These are phyloP conservation scores for Tricholoma furcatifolium DNA, from an alignment of 768 basidiomycete species.

Conservation along the genomic window DNA sequence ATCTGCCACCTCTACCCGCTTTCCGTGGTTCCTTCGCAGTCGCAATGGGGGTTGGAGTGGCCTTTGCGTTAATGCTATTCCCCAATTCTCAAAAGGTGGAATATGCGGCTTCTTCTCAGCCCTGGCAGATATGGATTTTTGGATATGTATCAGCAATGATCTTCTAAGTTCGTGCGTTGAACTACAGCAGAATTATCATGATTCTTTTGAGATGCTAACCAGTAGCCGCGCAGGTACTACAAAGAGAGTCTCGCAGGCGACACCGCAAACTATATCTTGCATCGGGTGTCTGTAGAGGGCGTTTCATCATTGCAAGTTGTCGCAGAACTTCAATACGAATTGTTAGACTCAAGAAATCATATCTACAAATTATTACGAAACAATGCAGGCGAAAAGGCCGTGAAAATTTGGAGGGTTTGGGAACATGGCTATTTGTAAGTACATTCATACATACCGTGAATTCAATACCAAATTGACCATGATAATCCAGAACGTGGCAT, in stretches of 20 bases:
- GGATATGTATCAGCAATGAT: constrained; percentile 13
- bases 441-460: not conserved
- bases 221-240: constrained; percentile 16
- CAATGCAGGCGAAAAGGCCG: not conserved
- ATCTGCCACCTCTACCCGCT: constrained; percentile 1
- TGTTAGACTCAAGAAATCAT: not conserved
- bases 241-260: constrained; percentile 21
- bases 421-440: constrained; percentile 14
- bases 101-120: constrained; percentile 12
- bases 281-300: constrained; percentile 9
- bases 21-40: constrained; percentile 20
- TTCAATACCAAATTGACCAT: not conserved
- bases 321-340: constrained; percentile 12
- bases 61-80: constrained; percentile 12
- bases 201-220: no score
- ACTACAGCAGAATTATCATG: no score
- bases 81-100: constrained; percentile 8
- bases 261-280: constrained; percentile 11
- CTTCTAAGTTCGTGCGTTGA: constrained; percentile 18
- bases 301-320: constrained; percentile 4
- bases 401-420: constrained; percentile 3
- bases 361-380: not conserved
- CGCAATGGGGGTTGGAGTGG: constrained; percentile 13
- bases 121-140: constrained; percentile 18
- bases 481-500: constrained; percentile 2